phyloP scores from a whole-genome alignment of 139 green algal genomes.

The Auxenochlorella pyrenoidosa region DNA sequence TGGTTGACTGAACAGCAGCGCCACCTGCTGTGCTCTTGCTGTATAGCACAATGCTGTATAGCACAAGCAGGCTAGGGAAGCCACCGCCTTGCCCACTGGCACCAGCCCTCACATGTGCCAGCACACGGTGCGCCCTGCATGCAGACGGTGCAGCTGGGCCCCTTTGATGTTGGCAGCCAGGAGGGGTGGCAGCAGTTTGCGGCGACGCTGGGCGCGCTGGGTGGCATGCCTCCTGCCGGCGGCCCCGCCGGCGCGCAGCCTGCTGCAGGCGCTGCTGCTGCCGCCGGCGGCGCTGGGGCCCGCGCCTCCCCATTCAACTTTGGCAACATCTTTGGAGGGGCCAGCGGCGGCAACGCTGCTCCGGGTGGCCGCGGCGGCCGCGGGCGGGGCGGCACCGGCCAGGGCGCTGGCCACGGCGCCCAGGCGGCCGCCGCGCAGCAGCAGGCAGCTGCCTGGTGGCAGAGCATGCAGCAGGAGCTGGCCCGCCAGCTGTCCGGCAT shows the following conservation, averaged over 20 bases:
- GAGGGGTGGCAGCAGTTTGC: slow-evolving; percentile 21
- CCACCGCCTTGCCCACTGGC: too few species aligned
- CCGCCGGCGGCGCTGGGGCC: background rate
- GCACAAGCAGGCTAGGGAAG: too few species aligned
- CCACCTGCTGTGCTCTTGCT: too few species aligned
- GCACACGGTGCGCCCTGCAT: background rate
- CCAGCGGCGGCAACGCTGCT: background rate
- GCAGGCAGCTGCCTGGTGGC: background rate
- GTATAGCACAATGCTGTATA: too few species aligned
- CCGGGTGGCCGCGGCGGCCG: background rate
- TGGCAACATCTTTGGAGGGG: slow-evolving; percentile 9
- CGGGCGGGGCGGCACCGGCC: background rate
- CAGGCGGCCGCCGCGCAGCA: background rate
- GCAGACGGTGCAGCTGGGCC: background rate
- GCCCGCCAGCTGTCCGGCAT: background rate
- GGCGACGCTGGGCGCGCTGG: background rate
- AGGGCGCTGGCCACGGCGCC: background rate
- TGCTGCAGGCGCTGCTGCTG: background rate
- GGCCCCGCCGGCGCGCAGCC: background rate
- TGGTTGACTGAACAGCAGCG: too few species aligned
- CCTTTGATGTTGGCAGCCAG: background rate
- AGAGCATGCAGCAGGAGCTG: background rate
- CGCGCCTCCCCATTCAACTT: slow-evolving; percentile 29
- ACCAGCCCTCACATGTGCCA: background rate
- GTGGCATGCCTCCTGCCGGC: background rate